These are phyloP conservation scores for Caloboletus firmus DNA, from an alignment of 1,284 basidiomycete genomes.

Conservation along the genomic window DNA sequence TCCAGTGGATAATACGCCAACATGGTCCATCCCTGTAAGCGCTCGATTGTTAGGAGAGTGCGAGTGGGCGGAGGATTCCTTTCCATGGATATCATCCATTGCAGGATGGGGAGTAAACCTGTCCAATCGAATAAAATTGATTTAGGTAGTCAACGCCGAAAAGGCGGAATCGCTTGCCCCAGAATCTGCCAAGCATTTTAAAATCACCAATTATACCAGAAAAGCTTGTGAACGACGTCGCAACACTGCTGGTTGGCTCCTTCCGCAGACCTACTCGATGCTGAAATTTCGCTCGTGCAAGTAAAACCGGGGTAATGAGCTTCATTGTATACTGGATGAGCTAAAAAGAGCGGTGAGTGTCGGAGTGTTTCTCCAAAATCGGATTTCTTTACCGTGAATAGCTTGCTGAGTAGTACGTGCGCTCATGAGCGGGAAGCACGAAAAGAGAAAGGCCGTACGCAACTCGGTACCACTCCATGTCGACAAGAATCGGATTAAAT, in stretches of 20 bases:
- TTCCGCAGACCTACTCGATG: conserved; percentile 57
- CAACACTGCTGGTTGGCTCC: conserved; percentile 50
- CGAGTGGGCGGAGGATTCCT: conserved; percentile 66
- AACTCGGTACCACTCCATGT: conserved; percentile 85
- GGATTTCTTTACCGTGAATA: conserved; percentile 58
- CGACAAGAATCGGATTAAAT: conserved; percentile 68
- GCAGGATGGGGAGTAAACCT: conserved; percentile 75
- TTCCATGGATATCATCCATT: conserved; percentile 76
- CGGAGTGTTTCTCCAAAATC: background rate
- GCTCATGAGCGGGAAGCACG: conserved; percentile 19
- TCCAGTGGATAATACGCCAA: conserved; percentile 80
- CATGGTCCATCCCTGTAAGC: conserved; percentile 84
- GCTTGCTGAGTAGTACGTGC: conserved; percentile 49
- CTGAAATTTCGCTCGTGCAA: conserved; percentile 65
- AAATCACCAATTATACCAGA: conserved; percentile 61
- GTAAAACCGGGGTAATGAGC: conserved; percentile 62
- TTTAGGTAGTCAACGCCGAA: background rate
- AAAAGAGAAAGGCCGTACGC: conserved; percentile 36
- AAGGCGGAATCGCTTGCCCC: conserved; percentile 51
- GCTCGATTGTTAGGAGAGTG: conserved; percentile 70
- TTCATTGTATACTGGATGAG: conserved; percentile 71
- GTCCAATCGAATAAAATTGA: conserved; percentile 1
- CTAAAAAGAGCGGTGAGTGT: conserved; percentile 36
- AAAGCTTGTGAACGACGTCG: conserved; percentile 56
- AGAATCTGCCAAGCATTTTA: conserved; percentile 70